Conservation (phyloP, 768 basidiomycete genomes). For the Hericium erinaceus region DNA sequence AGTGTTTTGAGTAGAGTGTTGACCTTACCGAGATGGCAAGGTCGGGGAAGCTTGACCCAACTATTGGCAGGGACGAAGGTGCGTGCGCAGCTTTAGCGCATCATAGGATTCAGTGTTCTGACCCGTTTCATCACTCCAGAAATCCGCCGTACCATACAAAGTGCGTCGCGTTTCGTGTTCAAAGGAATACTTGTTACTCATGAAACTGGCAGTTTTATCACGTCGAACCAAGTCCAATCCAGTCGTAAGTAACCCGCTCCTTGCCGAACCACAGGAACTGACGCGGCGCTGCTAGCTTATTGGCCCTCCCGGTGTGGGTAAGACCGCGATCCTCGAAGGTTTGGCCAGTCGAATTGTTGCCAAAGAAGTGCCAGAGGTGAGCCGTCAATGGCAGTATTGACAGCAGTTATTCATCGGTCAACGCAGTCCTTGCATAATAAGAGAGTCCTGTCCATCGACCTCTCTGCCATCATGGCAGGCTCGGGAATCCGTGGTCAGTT, state of each 20-base stretch:
- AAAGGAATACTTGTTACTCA: not conserved
- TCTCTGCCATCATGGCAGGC: conserved; percentile 78
- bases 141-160: conserved; percentile 86
- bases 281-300: conserved; percentile 41
- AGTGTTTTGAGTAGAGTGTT: conserved; percentile 41
- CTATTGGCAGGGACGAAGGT: conserved; percentile 85
- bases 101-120: not conserved
- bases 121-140: conserved; percentile 29
- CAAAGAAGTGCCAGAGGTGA: conserved; percentile 85
- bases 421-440: conserved; percentile 74
- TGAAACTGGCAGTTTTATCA: conserved; percentile 51
- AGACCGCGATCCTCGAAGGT: conserved; percentile 88
- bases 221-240: conserved; percentile 89
- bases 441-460: conserved; percentile 79
- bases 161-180: conserved; percentile 30
- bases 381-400: conserved; percentile 8
- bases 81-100: conserved; percentile 4
- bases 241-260: conserved; percentile 42
- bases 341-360: conserved; percentile 80
- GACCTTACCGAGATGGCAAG: conserved; percentile 81
- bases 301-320: conserved; percentile 85
- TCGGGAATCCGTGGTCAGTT: conserved; percentile 90
- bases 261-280: not conserved
- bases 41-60: conserved; percentile 82
- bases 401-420: not conserved